Conservation (phyloP, 2,329 filamentous ascomycete genomes). For the Coniella vitis region DNA sequence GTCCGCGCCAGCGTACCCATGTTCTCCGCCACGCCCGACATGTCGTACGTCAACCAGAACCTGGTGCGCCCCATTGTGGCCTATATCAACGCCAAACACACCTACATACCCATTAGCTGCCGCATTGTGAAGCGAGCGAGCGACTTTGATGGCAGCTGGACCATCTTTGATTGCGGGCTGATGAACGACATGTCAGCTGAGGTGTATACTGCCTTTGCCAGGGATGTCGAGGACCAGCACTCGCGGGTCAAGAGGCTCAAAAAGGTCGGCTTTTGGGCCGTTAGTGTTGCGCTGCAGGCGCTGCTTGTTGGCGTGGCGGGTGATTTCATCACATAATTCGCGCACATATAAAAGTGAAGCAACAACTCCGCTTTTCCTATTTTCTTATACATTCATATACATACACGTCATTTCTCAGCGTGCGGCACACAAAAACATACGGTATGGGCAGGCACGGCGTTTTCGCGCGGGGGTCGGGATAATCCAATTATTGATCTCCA, state of each 20-base stretch:
- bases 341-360: too few species aligned
- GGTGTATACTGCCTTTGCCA: conserved; percentile 90
- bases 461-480: too few species aligned
- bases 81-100: conserved; percentile 92
- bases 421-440: too few species aligned
- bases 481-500: too few species aligned
- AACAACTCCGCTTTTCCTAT: background rate
- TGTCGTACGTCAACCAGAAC: conserved; percentile 94
- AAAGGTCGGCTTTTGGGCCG: conserved; percentile 90
- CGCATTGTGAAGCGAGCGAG: conserved; percentile 81
- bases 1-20: conserved; percentile 88
- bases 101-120: conserved; percentile 92
- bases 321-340: conserved; percentile 53
- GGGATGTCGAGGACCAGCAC: conserved; percentile 84
- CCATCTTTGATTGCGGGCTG: conserved; percentile 83
- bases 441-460: too few species aligned
- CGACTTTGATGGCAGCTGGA: conserved; percentile 96
- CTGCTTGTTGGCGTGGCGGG: conserved; percentile 93
- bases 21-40: conserved; percentile 66
- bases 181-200: conserved; percentile 92
- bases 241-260: conserved; percentile 80
- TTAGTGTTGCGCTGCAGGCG: conserved; percentile 86
- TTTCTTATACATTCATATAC: background rate
- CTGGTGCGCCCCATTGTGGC: conserved; percentile 93
- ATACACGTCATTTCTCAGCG: too few species aligned